phyloP scores from a whole-genome alignment of 2,329 filamentous ascomycete genomes.

The Cordyceps tenuipes region DNA sequence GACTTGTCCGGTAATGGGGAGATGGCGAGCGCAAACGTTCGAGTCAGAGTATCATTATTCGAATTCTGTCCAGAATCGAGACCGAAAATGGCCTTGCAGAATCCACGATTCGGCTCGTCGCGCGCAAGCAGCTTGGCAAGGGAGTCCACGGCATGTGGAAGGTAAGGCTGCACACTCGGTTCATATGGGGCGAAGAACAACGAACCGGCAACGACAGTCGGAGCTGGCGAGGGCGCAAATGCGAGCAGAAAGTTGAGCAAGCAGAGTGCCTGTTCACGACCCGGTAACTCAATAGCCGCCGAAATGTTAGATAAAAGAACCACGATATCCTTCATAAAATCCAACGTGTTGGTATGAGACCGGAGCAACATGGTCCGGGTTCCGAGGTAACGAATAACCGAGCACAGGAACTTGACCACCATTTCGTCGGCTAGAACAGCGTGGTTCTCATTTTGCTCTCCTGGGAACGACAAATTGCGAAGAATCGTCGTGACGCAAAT shows the following conservation, averaged over 20 bases:
- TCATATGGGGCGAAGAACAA: conserved; percentile 77
- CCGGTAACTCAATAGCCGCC: conserved; percentile 69
- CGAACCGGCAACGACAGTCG: conserved; percentile 45
- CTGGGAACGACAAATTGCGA: conserved; percentile 82
- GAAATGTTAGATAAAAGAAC: conserved; percentile 85
- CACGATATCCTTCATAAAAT: conserved; percentile 95
- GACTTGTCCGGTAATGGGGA: conserved; percentile 68
- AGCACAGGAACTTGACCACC: conserved; percentile 76
- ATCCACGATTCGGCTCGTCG: conserved; percentile 84
- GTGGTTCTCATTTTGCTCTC: conserved; percentile 57
- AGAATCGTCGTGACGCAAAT: conserved; percentile 89
- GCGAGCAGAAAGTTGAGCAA: conserved; percentile 83
- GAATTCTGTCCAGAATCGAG: conserved; percentile 55
- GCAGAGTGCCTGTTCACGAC: conserved; percentile 78
- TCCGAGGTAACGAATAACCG: conserved; percentile 76
- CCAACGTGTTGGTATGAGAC: conserved; percentile 74
- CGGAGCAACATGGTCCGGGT: conserved; percentile 82
- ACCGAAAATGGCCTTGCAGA: conserved; percentile 75
- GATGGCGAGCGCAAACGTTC: conserved; percentile 79
- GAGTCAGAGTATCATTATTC: conserved; percentile 73
- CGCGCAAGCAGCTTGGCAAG: conserved; percentile 85
- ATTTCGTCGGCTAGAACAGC: conserved; percentile 62
- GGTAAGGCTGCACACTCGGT: conserved; percentile 73
- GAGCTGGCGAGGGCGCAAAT: conserved; percentile 74
- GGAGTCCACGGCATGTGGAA: conserved; percentile 82